These are phyloP conservation scores for Volvariella surrecta DNA, from an alignment of 1,284 basidiomycete species.

Conservation along the genomic window DNA sequence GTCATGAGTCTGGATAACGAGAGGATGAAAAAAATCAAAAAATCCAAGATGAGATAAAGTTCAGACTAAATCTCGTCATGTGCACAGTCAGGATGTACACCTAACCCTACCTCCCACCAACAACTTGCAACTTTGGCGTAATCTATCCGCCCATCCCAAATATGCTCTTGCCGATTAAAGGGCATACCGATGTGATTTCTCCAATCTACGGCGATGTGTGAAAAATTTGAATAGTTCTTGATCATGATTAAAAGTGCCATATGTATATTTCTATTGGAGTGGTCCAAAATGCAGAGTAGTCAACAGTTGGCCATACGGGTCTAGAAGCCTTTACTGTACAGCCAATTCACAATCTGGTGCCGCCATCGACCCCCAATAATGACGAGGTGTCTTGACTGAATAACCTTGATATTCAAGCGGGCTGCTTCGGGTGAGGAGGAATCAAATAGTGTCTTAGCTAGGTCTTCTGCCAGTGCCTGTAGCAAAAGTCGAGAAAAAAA, in stretches of 20 bases:
- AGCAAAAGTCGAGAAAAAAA: background rate
- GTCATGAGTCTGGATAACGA: slow-evolving; percentile 8
- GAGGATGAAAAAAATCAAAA: slow-evolving; percentile 3
- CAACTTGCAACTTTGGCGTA: no score
- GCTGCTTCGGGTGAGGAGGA: slow-evolving; percentile 34
- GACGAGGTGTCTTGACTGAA: slow-evolving; percentile 41
- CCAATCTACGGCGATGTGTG: no score
- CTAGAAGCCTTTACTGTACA: slow-evolving; percentile 52
- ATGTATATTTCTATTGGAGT: no score
- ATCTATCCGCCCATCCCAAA: no score
- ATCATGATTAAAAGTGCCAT: no score
- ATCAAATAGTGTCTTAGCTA: slow-evolving; percentile 38
- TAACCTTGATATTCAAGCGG: slow-evolving; percentile 36
- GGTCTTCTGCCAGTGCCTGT: slow-evolving; percentile 45
- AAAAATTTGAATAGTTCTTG: no score
- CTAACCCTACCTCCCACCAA: no score
- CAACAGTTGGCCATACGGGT: background rate
- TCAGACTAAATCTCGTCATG: no score
- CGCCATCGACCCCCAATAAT: slow-evolving; percentile 55
- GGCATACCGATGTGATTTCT: no score
- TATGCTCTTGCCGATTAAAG: no score
- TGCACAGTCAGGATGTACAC: no score
- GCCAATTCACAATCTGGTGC: slow-evolving; percentile 46
- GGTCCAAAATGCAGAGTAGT: background rate
- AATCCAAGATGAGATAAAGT: no score